Conservation (phyloP, 306 rosid species). For the Cucurbita pepo region DNA sequence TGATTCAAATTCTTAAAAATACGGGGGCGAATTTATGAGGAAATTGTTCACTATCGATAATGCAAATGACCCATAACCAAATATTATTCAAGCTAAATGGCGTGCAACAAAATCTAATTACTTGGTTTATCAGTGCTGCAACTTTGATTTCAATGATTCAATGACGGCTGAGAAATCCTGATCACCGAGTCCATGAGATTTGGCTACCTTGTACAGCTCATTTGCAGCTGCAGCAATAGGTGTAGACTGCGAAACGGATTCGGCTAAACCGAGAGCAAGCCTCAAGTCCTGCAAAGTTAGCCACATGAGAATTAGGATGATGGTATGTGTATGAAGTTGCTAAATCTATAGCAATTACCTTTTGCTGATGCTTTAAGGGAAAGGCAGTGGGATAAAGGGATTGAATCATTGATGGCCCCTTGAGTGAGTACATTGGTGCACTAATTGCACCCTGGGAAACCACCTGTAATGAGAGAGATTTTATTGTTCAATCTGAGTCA, state of each 20-base stretch:
- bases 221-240: constrained; percentile 94
- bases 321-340: neutral
- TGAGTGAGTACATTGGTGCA: constrained; percentile 78
- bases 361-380: constrained; percentile 93
- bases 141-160: constrained; percentile 66
- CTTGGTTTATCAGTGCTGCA: constrained; percentile 18
- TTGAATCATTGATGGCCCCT: constrained; percentile 89
- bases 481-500: neutral
- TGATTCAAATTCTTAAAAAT: neutral
- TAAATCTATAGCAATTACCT: constrained; percentile 31
- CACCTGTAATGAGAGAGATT: constrained; percentile 32
- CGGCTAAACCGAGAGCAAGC: constrained; percentile 87
- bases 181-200: constrained; percentile 68
- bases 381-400: constrained; percentile 78
- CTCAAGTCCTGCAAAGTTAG: constrained; percentile 58
- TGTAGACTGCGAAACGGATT: constrained; percentile 73
- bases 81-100: neutral
- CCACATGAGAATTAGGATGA: neutral
- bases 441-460: constrained; percentile 92
- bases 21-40: neutral
- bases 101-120: neutral
- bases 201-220: constrained; percentile 87
- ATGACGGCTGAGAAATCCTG: constrained; percentile 93
- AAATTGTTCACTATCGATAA: neutral
- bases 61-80: neutral